A percentile compares a stretch with the other conserved stretches of the same genome.
Conservation (phyloP, 1,139 yeast species). For the Blastobotrys indianensis region DNA sequence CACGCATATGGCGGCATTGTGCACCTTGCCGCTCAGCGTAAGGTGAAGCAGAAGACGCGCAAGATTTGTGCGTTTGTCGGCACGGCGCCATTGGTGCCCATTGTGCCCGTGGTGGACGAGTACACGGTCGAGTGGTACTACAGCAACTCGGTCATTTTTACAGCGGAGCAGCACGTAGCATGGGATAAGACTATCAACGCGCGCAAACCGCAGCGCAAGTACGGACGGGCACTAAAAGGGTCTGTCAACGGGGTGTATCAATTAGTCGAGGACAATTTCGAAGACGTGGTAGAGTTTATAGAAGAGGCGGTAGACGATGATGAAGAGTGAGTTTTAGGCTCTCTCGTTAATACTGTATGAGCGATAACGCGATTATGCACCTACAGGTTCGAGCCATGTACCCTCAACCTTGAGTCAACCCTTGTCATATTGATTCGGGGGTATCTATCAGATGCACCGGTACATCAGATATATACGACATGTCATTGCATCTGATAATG, state of each 20-base stretch:
- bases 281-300: conserved; percentile 78
- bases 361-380: no score
- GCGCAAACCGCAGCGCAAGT: conserved; percentile 80
- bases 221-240: conserved; percentile 79
- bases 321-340: no score
- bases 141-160: conserved; percentile 75
- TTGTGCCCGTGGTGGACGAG: conserved; percentile 85
- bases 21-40: conserved; percentile 80
- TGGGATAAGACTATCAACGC: conserved; percentile 57
- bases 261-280: conserved; percentile 72
- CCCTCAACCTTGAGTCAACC: no score
- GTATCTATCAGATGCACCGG: no score
- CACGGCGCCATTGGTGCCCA: conserved; percentile 59
- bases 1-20: conserved; percentile 85
- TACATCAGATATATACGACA: no score
- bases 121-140: conserved; percentile 87
- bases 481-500: no score
- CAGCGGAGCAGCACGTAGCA: conserved; percentile 67
- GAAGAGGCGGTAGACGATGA: conserved; percentile 58
- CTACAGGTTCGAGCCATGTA: no score
- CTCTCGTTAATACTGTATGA: no score
- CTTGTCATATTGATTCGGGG: no score
- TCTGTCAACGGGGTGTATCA: conserved; percentile 64
- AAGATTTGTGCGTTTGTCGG: conserved; percentile 64
- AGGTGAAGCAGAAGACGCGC: conserved; percentile 56